Evolutionary conservation across 371 early-diverging fungal species (phyloP).

Genomic region (Haplosporangium sp.): DNA sequence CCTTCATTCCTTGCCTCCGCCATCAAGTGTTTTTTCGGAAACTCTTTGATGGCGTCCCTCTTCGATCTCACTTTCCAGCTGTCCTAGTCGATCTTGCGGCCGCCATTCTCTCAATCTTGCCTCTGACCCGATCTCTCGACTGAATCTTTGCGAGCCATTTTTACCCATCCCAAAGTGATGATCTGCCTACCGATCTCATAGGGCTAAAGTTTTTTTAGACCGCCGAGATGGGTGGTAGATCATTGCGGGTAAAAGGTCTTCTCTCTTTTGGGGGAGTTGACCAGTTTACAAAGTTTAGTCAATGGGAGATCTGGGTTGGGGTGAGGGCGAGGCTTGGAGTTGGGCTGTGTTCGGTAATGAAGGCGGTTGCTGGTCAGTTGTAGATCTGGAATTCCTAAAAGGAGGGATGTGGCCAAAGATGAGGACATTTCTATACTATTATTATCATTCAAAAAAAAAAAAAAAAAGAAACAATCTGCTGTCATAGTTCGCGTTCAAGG

Average conservation of each 20-base stretch:
- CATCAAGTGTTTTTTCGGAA: not conserved
- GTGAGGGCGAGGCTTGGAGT: slow-evolving; percentile 6
- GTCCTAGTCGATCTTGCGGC: slow-evolving; percentile 39
- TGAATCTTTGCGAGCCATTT: not conserved
- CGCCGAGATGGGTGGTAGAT: slow-evolving; percentile 18
- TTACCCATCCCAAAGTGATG: slow-evolving; percentile 12
- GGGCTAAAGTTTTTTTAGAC: slow-evolving; percentile 31
- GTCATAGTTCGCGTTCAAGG: not conserved
- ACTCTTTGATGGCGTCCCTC: slow-evolving; percentile 19
- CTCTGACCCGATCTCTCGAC: not conserved
- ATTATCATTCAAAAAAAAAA: slow-evolving; percentile 10
- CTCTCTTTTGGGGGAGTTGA: not conserved
- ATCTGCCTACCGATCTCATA: slow-evolving; percentile 4
- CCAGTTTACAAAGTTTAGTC: too few relatives aligned
- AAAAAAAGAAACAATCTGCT: not conserved
- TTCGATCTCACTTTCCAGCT: slow-evolving; percentile 33
- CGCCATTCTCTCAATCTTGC: slow-evolving; percentile 5
- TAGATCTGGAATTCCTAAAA: slow-evolving; percentile 51
- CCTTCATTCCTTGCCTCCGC: slow-evolving; percentile 49
- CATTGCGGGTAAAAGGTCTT: slow-evolving; percentile 7
- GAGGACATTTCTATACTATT: slow-evolving; percentile 35
- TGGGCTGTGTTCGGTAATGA: slow-evolving; percentile 42
- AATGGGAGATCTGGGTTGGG: not conserved
- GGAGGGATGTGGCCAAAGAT: slow-evolving; percentile 54
- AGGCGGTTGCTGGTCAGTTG: slow-evolving; percentile 17